Evolutionary conservation across 257 asterid genomes (phyloP), one percentile per base, ranked within the genome.

Genomic region (Salvia hispanica): DNA sequence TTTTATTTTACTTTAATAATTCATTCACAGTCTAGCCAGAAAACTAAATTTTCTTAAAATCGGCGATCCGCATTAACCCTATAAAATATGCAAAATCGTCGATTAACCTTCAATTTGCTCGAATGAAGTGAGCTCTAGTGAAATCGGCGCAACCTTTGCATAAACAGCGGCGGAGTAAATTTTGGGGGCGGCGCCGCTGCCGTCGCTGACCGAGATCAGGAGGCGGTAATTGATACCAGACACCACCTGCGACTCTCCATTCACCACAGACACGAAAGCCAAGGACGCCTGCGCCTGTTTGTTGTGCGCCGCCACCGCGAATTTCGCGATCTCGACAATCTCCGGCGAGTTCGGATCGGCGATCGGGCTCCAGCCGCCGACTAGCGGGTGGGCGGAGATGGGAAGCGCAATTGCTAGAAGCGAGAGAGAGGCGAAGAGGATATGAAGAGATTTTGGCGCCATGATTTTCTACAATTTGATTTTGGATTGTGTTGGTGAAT

Each of bases 301-400:
- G 81, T 85, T 82, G 84, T 78, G 62, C 51, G 62, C 68, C 58
- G 54, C 33, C 71, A 85, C 79, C 58, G 86, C 86, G 6, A 58
- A 85, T 3, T 74, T 66, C 5, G 76, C 88, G 9, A 70, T 53
- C 28, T 37, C 28, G 37, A 64, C 74, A 57, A 85, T 77, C 28
- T 12, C 16, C 11, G 72, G 62, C 13, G 52, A 75, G 2, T 73
- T 69, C 8, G 68, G 83, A 43, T 80, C 45, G 3, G 39, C 3
- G 48, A 83, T 76, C n/a, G 64, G 73, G 11, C 1, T 2, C 80
- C 80, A 83, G 6, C 77, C 74, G 18, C 74, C 74, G 67, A 21
- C 8, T 6, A 3, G 3, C 47, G 54, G 2, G 46, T 31, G 34
- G 43, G 68, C 40, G 56, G 37, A 39, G 1, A 13, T 21, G 33